A percentile compares a stretch with the other conserved stretches of the same genome.
These are phyloP conservation scores for Fusarium oxysporum DNA, from an alignment of 2,329 filamentous ascomycete species.

Conservation along the genomic window DNA sequence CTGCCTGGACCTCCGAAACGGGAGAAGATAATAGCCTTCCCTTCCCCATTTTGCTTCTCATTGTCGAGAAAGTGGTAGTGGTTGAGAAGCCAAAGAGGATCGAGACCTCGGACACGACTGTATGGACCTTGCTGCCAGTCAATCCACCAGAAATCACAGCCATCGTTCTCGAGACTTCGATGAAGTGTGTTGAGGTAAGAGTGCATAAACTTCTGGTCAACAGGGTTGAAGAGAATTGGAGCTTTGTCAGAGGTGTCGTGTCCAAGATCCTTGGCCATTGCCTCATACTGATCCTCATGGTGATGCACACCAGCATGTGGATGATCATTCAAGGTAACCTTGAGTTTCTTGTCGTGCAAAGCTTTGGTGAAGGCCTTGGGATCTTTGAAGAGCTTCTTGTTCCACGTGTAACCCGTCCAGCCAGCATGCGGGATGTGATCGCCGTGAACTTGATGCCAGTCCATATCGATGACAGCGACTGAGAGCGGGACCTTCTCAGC, in stretches of 20 bases:
- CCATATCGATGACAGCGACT: slow-evolving; percentile 73
- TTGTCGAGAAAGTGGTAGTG: slow-evolving; percentile 72
- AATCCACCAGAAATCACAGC: slow-evolving; percentile 74
- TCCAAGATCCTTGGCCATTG: slow-evolving; percentile 63
- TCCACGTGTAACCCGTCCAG: slow-evolving; percentile 69
- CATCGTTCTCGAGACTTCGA: slow-evolving; percentile 64
- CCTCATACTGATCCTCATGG: slow-evolving; percentile 67
- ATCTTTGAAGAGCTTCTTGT: slow-evolving; percentile 62
- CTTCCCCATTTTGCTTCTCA: slow-evolving; percentile 46
- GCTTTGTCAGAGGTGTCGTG: slow-evolving; percentile 62
- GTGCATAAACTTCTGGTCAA: slow-evolving; percentile 64
- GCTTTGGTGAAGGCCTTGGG: slow-evolving; percentile 63
- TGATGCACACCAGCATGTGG: slow-evolving; percentile 68
- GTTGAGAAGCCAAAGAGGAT: slow-evolving; percentile 74
- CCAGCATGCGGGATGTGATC: slow-evolving; percentile 58
- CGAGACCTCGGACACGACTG: slow-evolving; percentile 65
- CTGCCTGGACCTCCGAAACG: slow-evolving; percentile 72
- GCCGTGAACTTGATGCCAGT: slow-evolving; percentile 70
- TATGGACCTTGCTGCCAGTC: slow-evolving; percentile 74
- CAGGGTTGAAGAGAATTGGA: slow-evolving; percentile 68
- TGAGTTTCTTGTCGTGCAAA: slow-evolving; percentile 64
- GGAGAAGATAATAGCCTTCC: slow-evolving; percentile 65
- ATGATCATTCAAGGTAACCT: slow-evolving; percentile 70
- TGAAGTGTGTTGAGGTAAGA: slow-evolving; percentile 70
- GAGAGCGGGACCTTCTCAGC: slow-evolving; percentile 64